Base-by-base conservation (phyloP, 2,329 filamentous ascomycete species). In the Graphilbum sp. region DNA sequence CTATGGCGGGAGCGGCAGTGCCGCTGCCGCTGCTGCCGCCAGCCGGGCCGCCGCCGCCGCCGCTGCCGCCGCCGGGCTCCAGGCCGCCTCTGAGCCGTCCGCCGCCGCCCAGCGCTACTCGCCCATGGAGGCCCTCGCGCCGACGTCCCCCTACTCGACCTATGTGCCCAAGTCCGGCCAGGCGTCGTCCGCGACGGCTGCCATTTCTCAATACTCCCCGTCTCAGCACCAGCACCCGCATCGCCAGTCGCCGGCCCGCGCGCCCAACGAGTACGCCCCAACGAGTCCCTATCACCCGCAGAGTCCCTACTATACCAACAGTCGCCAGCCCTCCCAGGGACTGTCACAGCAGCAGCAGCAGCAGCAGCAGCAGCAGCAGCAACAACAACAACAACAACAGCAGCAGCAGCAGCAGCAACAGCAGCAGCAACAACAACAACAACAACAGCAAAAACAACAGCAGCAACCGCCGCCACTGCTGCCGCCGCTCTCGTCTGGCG, bases 81-180 rank as follows among this genome's bases (percentile, higher is more conserved):
- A 88, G 55, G 81, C 79, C 34, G 64, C 78, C 36, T 76, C 77
- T 47, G 77, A 88, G 52, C 76, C 82, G 42, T 90, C 85, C 32
- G 69, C 83, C 36, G 84, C 85, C 41, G 83, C 86, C 42, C 83
- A 92, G 56, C 76, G 87, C 54, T 96, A 96, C 61, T 96, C 88
- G 34, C 90, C 88, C 46, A 95, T 95, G 87, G 88, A 94, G 56
- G 72, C 75, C 15, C 64, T 92, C 43, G 85, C 86, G 43, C 83
- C 86, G 31, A 75, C 79, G 25, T 79, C 82, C 40, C 77, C 85
- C 25, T 92, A 92, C 60, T 70, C 73, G 34, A 54, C 68, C 34
- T 92, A 92, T 60, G 69, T 72, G 29, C 53, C 67, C 18, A 61
- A 81, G 64, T 55, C 72, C 65, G 44, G 37, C 5, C 19, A 68